Evolutionary conservation across 2,329 filamentous ascomycete species (phyloP), one percentile per base, ranked within the genome.

Genomic region (Beauveria asiatica): DNA sequence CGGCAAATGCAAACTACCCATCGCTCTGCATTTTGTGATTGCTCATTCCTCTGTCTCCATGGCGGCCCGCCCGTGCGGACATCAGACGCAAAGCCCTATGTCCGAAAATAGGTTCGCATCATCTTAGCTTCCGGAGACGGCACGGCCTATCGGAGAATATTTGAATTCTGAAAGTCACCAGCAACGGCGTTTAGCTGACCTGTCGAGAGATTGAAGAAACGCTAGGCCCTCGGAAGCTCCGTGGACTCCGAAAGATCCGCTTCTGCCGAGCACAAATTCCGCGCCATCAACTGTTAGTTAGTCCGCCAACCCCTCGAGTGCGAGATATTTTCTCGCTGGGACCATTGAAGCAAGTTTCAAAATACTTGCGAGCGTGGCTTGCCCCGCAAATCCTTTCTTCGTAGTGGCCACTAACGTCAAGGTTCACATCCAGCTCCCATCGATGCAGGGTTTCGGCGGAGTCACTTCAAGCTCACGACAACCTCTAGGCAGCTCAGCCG

Each of bases 401-500:
- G 5, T 6, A 25, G 16, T 53, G 21, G 37, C 13, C 7, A 19
- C 27, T 10, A 5, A 10, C 8, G 23, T 5, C 16, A 30, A 30
- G 46, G 46, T n/a, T 3, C 44, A 1, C 16, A 27, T 45, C 6
- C 3, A 19, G 25, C 6, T 9, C 25, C 46, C 11, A n/a, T 17
- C 27, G 6, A n/a, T 16, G 8, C 37, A 16, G 8, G 13, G 13
- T 11, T 13, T 8, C 25, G 9, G 13, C 4, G 1, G 7, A 23
- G 10, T 76, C 72, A 82, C 64, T 74, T 76, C 39, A 80, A 70
- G 58, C 71, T 71, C 45, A 84, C 74, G 7, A 71, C 73, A 10
- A 79, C 76, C 67, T 83, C 80, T 39, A 84, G 67, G 41, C 74
- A 78, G 64, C 80, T 83, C 59, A 83, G 64, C 69, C 76, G 78